Base-by-base conservation (phyloP, 352 stramenopile genomes). In the Pilasporangium apinafurcum region DNA sequence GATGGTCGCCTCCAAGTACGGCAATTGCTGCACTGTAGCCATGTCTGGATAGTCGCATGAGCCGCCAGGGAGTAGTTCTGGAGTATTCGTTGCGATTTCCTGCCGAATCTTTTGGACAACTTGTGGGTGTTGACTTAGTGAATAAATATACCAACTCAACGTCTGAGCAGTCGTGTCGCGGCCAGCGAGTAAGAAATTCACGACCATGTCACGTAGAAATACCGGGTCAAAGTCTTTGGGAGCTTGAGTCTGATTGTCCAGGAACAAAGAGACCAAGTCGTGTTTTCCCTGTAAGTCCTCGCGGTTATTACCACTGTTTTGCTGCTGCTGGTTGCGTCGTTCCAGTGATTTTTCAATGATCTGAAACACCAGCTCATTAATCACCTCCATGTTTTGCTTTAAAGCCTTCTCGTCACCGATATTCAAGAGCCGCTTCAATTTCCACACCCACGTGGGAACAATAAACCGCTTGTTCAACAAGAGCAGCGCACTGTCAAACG, bases 151-250 rank as follows among this genome's bases (percentile, higher is more conserved):
- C 75, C 72, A 86, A 9, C 44, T 51, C 14, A 87, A 40, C 2
- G 66, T 57, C 27, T 66, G 64, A 0, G 72, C 60, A 8, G 68
- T 83, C 0, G 75, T 79, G 53, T 88, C 75, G 1, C 70, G 58
- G 14, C 69, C 72, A 34, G 64, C 75, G 35, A 86, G 45, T n/a
- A 88, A 36, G 39, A 88, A 74, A 26, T 62, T 75, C 28, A 86
- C 38, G 14, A 77, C 53, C 27, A 88, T 52, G 48, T 81, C 67
- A 6, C 67, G 65, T 20, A 85, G 46, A 20, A 63, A 59, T n/a
- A 37, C 42, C n/a, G 43, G 36, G 21, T 57, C 44, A 18, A 61
- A 45, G n/a, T n/a, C n/a, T n/a, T n/a, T n/a, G n/a, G n/a, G n/a
- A n/a, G n/a, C n/a, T n/a, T n/a, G n/a, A 0, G 28, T 17, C 9